Evolutionary conservation across 164 flowering plant genomes (phyloP), one percentile per base, ranked within the genome.

Genomic region (Macadamia integrifolia): DNA sequence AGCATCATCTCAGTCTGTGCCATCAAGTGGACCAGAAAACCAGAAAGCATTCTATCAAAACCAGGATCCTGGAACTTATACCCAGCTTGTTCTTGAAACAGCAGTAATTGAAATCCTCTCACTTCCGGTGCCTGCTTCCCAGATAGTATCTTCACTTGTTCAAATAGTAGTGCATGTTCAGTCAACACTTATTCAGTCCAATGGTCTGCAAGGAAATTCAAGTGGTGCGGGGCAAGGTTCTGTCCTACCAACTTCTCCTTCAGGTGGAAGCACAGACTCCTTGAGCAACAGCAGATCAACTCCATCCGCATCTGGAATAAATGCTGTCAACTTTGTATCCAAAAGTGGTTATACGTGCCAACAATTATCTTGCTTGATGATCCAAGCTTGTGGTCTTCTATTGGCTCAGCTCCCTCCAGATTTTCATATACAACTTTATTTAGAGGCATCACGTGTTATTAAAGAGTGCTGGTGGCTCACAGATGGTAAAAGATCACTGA

Each of bases 371-470:
- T 91, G 98, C 79, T 80, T 94, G 72, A 72, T 95, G 72, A 90
- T 95, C 77, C 99, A 95, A 82, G 94, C 98, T 72, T 90, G 99
- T 77, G 99, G 99, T 42, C 90, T 95, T 60, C 75, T 95, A 60
- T 71, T 95, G 74, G 91, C 99, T 66, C 99, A 92, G 85, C 96
- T 94, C 35, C 99, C 99, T 55, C 85, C 81, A 23, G 99, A 90
- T 55, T 94, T 94, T 80, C 99, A 94, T 57, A 9, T 69, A 43
- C 96, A 90, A 65, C 96, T 94, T 66, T 94, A 94, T 77, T 50
- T 74, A 31, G 97, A 94, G 81, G 86, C 93, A 58, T 78, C 96
- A 28, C 90, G 95, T 67, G 69, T 92, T 62, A 87, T 92, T 64
- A 94, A 90, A 75, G 97, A 88, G 60, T 83, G 85, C 73, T 94